Percentiles rank a stretch among this genome's conserved stretches.
phyloP scores from a whole-genome alignment of 192 early-diverging fungal genomes.

The Gamsiella multidivaricata region DNA sequence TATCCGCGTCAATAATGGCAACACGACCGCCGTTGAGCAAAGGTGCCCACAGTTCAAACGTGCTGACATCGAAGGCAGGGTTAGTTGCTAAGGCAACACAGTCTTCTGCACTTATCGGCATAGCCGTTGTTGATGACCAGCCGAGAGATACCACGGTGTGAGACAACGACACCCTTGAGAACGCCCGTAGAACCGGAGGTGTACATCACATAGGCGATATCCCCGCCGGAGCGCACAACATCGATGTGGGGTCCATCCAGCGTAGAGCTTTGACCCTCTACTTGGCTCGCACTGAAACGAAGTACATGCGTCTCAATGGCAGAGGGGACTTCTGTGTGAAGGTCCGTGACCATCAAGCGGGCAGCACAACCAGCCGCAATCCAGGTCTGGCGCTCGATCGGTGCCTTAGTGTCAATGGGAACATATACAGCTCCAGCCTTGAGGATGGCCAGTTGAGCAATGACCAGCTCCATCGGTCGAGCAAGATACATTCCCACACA shows the following conservation, averaged over 20 bases:
- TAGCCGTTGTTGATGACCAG: background rate
- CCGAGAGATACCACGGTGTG: no score
- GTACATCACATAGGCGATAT: no score
- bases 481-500: background rate
- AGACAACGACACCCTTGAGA: no score
- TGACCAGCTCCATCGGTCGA: background rate
- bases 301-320: background rate
- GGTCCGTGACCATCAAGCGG: no score
- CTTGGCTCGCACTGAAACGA: background rate
- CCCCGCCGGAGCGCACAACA: no score
- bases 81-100: no score
- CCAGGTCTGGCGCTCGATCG: slow-evolving; percentile 14
- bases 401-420: slow-evolving; percentile 13
- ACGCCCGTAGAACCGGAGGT: no score
- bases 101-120: no score
- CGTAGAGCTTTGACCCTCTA: background rate
- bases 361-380: slow-evolving; percentile 7
- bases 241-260: background rate
- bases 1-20: no score
- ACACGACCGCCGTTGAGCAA: no score
- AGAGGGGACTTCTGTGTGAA: background rate
- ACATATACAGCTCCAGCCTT: slow-evolving; percentile 49
- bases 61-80: background rate
- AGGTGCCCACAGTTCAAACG: no score
- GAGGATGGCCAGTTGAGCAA: slow-evolving; percentile 30